Evolutionary conservation across 2,329 filamentous ascomycete genomes (phyloP).

Genomic region (Emmonsiellopsis sp.): DNA sequence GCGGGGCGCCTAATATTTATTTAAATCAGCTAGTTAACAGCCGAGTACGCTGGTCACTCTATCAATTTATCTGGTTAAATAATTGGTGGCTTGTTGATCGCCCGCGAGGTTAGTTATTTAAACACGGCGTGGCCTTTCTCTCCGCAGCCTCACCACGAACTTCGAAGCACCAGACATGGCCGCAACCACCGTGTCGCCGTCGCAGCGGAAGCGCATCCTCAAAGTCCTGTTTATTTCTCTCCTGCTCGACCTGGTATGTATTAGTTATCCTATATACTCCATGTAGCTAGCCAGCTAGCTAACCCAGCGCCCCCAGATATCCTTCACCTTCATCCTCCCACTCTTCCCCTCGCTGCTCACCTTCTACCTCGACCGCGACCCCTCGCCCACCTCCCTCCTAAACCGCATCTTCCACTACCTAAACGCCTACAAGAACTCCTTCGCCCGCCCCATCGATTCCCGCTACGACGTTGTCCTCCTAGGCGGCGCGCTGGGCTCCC

Average conservation of each 20-base stretch:
- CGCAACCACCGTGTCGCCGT: constrained; percentile 29
- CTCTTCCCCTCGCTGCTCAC: constrained; percentile 91
- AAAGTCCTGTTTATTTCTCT: constrained; percentile 82
- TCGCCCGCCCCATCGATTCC: constrained; percentile 85
- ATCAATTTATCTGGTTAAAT: too few relatives aligned
- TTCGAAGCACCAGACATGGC: constrained; percentile 19
- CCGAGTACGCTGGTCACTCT: too few relatives aligned
- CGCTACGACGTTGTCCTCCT: constrained; percentile 95
- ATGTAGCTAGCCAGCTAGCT: background rate
- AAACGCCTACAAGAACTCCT: constrained; percentile 90
- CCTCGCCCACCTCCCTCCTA: constrained; percentile 55
- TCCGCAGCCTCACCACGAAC: background rate
- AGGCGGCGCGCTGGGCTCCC: constrained; percentile 82
- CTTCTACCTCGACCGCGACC: constrained; percentile 84
- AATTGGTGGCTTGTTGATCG: too few relatives aligned
- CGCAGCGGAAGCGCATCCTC: constrained; percentile 67
- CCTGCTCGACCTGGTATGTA: constrained; percentile 72
- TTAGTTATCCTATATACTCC: constrained; percentile 16
- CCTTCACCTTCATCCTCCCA: constrained; percentile 96
- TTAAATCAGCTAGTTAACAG: too few relatives aligned
- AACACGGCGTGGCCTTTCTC: too few relatives aligned
- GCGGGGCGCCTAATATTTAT: too few relatives aligned
- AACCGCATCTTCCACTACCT: constrained; percentile 71
- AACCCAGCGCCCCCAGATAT: constrained; percentile 53
- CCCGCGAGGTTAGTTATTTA: too few relatives aligned